Conservation (phyloP, 2,329 filamentous ascomycete species). For the Trichoderma koningiopsis region DNA sequence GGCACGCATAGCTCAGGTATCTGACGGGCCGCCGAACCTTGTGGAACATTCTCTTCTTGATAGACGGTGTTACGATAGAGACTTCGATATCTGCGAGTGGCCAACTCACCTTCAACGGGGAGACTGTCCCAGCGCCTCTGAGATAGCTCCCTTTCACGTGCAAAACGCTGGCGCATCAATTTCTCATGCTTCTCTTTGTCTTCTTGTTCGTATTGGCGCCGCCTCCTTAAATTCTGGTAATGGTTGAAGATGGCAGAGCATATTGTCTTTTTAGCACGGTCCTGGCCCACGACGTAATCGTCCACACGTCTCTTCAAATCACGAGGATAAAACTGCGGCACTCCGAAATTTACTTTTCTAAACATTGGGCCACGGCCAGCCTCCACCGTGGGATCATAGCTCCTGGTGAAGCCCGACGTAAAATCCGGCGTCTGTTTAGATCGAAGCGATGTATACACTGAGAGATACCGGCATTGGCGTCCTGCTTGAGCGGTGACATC, state of each 20-base stretch:
- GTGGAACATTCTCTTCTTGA: conserved; percentile 58
- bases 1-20: conserved; percentile 42
- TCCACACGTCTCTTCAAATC: conserved; percentile 88
- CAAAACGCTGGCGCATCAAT: conserved; percentile 68
- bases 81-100: neutral
- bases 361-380: conserved; percentile 62
- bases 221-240: conserved; percentile 81
- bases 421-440: conserved; percentile 52
- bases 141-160: conserved; percentile 64
- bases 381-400: conserved; percentile 58
- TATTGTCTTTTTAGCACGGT: conserved; percentile 90
- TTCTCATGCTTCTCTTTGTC: conserved; percentile 63
- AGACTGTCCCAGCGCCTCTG: conserved; percentile 62
- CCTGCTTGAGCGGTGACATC: conserved; percentile 1
- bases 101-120: conserved; percentile 72
- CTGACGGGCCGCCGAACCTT: conserved; percentile 50
- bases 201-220: conserved; percentile 74
- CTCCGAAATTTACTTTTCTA: conserved; percentile 58
- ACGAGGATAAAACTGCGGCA: conserved; percentile 65
- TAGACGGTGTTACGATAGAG: neutral
- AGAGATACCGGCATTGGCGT: conserved; percentile 32
- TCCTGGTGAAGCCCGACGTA: conserved; percentile 60
- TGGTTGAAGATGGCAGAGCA: conserved; percentile 96
- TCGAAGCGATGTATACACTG: conserved; percentile 31
- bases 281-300: conserved; percentile 94